phyloP scores from a whole-genome alignment of 352 stramenopile species.

The Globisporangium sylvaticum region DNA sequence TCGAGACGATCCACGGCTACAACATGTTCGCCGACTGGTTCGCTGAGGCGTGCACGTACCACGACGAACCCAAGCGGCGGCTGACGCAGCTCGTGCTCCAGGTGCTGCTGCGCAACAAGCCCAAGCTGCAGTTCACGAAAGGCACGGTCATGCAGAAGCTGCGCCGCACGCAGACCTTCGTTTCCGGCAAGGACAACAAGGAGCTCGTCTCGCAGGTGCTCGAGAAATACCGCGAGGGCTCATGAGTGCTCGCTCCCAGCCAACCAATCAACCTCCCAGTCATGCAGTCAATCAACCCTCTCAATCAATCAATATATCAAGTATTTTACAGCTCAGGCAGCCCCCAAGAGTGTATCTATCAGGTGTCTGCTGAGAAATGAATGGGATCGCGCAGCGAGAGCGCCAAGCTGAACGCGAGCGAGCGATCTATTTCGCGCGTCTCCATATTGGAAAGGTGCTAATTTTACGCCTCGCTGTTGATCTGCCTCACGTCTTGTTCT shows the following conservation, averaged over 20 bases:
- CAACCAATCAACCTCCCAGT: background rate
- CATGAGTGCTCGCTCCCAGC: background rate
- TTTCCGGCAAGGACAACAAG: slow-evolving; percentile 44
- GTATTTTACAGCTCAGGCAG: background rate
- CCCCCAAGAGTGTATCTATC: background rate
- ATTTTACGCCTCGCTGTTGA: background rate
- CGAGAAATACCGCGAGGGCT: slow-evolving; percentile 28
- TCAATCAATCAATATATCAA: slow-evolving; percentile 1
- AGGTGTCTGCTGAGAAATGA: background rate
- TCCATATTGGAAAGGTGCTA: background rate
- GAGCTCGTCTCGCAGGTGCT: slow-evolving; percentile 36
- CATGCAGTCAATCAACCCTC: background rate
- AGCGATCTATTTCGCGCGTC: slow-evolving; percentile 3
- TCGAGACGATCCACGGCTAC: slow-evolving; percentile 60
- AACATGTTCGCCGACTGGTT: slow-evolving; percentile 59
- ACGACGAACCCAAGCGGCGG: slow-evolving; percentile 40
- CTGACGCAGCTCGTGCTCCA: slow-evolving; percentile 51
- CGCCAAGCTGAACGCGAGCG: background rate
- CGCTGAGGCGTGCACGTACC: slow-evolving; percentile 34
- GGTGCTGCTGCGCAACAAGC: slow-evolving; percentile 50
- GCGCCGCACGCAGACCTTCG: slow-evolving; percentile 20
- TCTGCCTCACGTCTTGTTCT: background rate
- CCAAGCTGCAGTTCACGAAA: slow-evolving; percentile 36
- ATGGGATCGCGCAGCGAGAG: background rate
- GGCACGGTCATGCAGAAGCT: slow-evolving; percentile 34